Percentiles rank a stretch among this genome's conserved stretches.
Conservation (phyloP, 495 filamentous ascomycete species). For the Xylaria grammica region DNA sequence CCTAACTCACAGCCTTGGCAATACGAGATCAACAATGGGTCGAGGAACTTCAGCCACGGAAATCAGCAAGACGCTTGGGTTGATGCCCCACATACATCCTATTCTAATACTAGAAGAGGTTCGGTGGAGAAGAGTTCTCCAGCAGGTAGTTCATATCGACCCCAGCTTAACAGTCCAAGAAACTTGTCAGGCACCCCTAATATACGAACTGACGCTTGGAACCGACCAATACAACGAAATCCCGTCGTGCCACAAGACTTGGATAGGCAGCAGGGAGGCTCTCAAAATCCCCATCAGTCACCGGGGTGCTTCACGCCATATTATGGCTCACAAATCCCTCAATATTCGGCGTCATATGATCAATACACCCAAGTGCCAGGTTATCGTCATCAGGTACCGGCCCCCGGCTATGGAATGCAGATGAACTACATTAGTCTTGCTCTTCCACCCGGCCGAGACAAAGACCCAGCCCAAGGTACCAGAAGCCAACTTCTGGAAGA, state of each 20-base stretch:
- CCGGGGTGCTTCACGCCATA: slow-evolving; percentile 27
- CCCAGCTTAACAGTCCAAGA: slow-evolving; percentile 62
- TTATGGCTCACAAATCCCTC: slow-evolving; percentile 27
- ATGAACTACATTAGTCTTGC: not conserved
- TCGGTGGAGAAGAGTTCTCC: slow-evolving; percentile 51
- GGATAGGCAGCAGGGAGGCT: slow-evolving; percentile 34
- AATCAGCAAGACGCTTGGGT: slow-evolving; percentile 28
- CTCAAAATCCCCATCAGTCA: slow-evolving; percentile 37
- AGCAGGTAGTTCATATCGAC: slow-evolving; percentile 58
- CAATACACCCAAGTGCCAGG: slow-evolving; percentile 36
- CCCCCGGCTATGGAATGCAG: not conserved
- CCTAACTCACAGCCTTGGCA: slow-evolving; percentile 46
- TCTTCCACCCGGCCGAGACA: slow-evolving; percentile 50
- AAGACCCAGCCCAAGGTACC: slow-evolving; percentile 66
- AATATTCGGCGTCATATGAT: slow-evolving; percentile 39
- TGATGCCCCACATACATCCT: slow-evolving; percentile 2
- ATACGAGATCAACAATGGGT: slow-evolving; percentile 29
- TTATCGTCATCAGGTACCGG: not conserved
- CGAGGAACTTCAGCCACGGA: slow-evolving; percentile 20
- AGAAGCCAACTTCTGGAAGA: slow-evolving; percentile 79
- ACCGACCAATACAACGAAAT: slow-evolving; percentile 43
- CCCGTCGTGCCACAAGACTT: slow-evolving; percentile 37
- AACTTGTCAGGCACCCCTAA: slow-evolving; percentile 60
- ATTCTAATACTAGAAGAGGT: slow-evolving; percentile 22
- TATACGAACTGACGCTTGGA: slow-evolving; percentile 44